phyloP scores from a whole-genome alignment of 306 rosid genomes.

The Dalbergia cultrata region DNA sequence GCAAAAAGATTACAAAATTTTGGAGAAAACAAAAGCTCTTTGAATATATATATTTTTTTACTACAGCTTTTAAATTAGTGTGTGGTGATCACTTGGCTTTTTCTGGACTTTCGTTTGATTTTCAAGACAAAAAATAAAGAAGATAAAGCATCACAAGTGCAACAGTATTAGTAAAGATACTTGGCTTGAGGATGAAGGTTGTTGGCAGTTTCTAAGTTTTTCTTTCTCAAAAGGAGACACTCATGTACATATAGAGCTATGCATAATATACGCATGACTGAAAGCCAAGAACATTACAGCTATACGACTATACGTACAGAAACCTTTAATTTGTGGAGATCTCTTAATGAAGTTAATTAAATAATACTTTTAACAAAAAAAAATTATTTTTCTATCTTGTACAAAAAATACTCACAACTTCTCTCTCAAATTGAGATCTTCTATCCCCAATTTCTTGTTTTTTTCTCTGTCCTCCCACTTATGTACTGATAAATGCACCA shows the following conservation, averaged over 20 bases:
- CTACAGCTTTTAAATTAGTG: slow-evolving; percentile 51
- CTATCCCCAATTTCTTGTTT: neutral
- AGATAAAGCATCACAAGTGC: slow-evolving; percentile 42
- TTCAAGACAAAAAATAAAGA: slow-evolving; percentile 31
- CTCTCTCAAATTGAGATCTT: slow-evolving; percentile 28
- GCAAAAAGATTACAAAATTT: slow-evolving; percentile 30
- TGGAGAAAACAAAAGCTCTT: slow-evolving; percentile 20
- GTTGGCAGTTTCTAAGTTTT: slow-evolving; percentile 29
- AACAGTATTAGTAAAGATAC: slow-evolving; percentile 46
- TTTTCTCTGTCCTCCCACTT: neutral
- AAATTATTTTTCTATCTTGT: slow-evolving; percentile 4
- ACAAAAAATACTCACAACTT: slow-evolving; percentile 29
- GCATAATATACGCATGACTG: neutral
- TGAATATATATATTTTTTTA: slow-evolving; percentile 35
- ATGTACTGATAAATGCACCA: too few species aligned
- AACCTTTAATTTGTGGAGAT: slow-evolving; percentile 28
- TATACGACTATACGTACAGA: neutral
- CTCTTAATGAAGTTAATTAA: slow-evolving; percentile 25
- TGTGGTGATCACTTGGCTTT: slow-evolving; percentile 47
- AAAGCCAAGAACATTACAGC: slow-evolving; percentile 8
- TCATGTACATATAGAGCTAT: slow-evolving; percentile 34
- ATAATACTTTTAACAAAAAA: neutral
- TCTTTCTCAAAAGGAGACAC: slow-evolving; percentile 38
- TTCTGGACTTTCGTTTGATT: slow-evolving; percentile 53
- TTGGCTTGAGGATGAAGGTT: slow-evolving; percentile 71